Evolutionary conservation across 371 early-diverging fungal genomes (phyloP), one percentile per base, ranked within the genome.

Genomic region (Rhizopus sp.): DNA sequence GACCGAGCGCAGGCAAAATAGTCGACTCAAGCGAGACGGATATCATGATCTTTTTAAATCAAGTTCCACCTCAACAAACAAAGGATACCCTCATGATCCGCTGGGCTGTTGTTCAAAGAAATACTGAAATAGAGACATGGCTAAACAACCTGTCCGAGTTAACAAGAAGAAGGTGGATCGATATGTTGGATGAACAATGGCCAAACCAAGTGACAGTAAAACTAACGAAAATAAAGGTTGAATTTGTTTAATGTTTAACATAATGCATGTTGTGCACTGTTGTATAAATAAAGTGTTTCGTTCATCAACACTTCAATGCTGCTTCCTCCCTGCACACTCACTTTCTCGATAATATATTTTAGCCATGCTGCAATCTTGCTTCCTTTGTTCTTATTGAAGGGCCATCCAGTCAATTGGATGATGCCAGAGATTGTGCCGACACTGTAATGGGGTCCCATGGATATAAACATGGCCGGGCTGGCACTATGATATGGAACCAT

Each of bases 131-230:
- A 7, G 75, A 69, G 15, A 47, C 48, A 8, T 75, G 75, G 73
- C 66, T 69, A 0, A 62, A 69, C 15, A 39, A 60, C 0, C 53
- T 75, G 12, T 48, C 56, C 1, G 73, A 75, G 29, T 61, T 57
- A 1, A 69, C 69, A 29, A 63, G 75, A 48, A 64, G 73, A 35
- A 68, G 64, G 40, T 78, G 78, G 78, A 53, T 78, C 47, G 75
- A 78, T 53, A 73, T 78, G 71, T 30, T 78, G 39, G 62, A 69
- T 44, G 73, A 78, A 57, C 46, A 60, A 29, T 78, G 75, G 75
- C 71, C 73, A 23, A 66, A 73, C 62, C 73, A 77, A 66, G 69
- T 78, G 48, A 60, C 69, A 12, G 60, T 73, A n/a, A 61, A 72
- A 41, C 62, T 75, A 58, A 78, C 75, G 10, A 58, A 66, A 48